A percentile compares a stretch with the other conserved stretches of the same genome.
Evolutionary conservation across 2,329 filamentous ascomycete species (phyloP).

Genomic region (Paraphoma chrysanthemicola): DNA sequence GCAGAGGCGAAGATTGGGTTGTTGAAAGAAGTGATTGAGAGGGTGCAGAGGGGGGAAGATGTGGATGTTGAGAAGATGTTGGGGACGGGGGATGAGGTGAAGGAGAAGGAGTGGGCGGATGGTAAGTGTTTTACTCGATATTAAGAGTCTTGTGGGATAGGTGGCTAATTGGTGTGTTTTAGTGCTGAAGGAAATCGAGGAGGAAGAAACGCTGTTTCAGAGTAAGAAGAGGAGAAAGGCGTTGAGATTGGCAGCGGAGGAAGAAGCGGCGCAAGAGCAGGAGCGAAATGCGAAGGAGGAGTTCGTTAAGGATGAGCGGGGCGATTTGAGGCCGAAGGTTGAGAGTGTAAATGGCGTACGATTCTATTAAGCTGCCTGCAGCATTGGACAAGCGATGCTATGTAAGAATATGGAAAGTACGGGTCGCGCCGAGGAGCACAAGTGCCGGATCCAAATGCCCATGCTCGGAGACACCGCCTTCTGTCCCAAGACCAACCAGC

Average conservation of each 20-base stretch:
- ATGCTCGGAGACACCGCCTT: not conserved
- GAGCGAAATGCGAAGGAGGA: conserved; percentile 39
- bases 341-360: conserved; percentile 39
- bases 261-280: conserved; percentile 8
- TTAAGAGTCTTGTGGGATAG: too few relatives aligned
- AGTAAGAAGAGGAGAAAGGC: conserved; percentile 47
- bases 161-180: not conserved
- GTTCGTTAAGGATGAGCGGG: not conserved
- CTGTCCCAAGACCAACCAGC: too few relatives aligned
- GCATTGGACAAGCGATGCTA: not conserved
- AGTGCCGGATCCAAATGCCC: not conserved
- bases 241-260: conserved; percentile 23
- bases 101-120: conserved; percentile 88
- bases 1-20: conserved; percentile 80
- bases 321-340: conserved; percentile 12
- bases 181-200: conserved; percentile 73
- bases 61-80: conserved; percentile 80
- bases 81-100: conserved; percentile 76
- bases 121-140: conserved; percentile 57
- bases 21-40: conserved; percentile 73
- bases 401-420: not conserved
- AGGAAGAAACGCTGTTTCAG: conserved; percentile 64
- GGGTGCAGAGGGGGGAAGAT: conserved; percentile 41
- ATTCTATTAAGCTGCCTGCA: conserved; percentile 33
- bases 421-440: too few relatives aligned